These are phyloP conservation scores for Beta lomatogona DNA, from an alignment of 179 eudicot species.

Conservation along the genomic window DNA sequence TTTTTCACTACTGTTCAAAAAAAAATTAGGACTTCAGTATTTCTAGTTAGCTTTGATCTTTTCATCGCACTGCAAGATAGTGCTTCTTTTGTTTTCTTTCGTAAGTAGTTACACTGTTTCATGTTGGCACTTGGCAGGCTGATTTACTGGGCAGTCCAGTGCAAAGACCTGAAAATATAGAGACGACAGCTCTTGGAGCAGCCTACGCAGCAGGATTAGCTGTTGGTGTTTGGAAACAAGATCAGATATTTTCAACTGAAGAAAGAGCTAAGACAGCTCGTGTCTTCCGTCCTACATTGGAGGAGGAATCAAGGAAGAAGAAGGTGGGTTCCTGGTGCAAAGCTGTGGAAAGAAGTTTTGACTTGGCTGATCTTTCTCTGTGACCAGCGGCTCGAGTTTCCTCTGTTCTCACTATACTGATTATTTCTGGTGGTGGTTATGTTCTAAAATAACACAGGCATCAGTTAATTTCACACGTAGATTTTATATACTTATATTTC, in stretches of 20 bases:
- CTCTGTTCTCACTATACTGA: neutral
- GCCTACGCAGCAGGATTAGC: constrained; percentile 98
- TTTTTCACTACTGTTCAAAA: no score
- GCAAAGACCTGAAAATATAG: constrained; percentile 83
- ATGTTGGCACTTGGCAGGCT: constrained; percentile 52
- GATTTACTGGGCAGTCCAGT: constrained; percentile 84
- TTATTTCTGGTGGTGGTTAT: no score
- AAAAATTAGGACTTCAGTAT: no score
- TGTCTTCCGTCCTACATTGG: constrained; percentile 51
- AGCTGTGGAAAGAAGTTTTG: constrained; percentile 77
- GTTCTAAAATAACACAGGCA: neutral
- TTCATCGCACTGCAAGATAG: neutral
- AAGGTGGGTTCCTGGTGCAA: constrained; percentile 94
- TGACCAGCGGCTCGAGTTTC: constrained; percentile 5
- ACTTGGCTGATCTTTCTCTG: constrained; percentile 79
- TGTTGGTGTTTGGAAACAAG: constrained; percentile 84
- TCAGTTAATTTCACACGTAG: neutral
- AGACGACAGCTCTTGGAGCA: constrained; percentile 96
- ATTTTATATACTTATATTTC: neutral
- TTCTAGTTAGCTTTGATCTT: neutral
- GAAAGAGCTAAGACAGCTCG: constrained; percentile 63
- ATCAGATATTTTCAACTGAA: constrained; percentile 61
- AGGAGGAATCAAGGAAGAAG: constrained; percentile 63
- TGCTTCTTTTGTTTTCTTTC: neutral
- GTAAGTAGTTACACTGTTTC: neutral